phyloP scores from a whole-genome alignment of 495 filamentous ascomycete genomes.

The Penicillium coffeae region DNA sequence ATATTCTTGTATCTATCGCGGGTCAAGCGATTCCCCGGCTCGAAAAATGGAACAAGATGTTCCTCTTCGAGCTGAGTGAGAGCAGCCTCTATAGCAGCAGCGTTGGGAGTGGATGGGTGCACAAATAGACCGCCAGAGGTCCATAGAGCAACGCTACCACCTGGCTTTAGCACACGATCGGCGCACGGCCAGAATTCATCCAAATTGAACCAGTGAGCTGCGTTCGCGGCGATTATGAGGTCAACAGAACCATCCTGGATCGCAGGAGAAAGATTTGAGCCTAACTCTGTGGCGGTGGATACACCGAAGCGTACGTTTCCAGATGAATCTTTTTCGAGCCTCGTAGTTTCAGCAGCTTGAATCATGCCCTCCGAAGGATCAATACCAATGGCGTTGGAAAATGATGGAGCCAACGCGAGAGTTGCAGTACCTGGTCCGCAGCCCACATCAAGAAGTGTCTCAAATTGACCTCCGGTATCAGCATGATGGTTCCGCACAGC shows the following conservation, averaged over 20 bases:
- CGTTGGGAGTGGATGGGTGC: constrained; percentile 31
- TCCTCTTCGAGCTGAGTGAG: constrained; percentile 25
- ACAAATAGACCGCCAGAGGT: constrained; percentile 10
- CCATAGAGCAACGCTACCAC: constrained; percentile 56
- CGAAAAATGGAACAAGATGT: constrained; percentile 29
- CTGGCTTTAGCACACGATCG: constrained; percentile 45
- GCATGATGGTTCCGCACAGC: constrained; percentile 45
- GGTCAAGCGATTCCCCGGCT: constrained; percentile 32
- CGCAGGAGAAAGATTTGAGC: neutral
- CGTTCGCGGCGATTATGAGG: constrained; percentile 46
- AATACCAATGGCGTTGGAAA: constrained; percentile 42
- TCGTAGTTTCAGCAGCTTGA: constrained; percentile 24
- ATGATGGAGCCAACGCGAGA: constrained; percentile 33
- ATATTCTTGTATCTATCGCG: constrained; percentile 36
- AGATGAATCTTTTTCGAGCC: constrained; percentile 24
- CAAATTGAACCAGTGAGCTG: constrained; percentile 61
- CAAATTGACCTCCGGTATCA: constrained; percentile 42
- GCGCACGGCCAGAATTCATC: constrained; percentile 47
- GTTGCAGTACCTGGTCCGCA: constrained; percentile 50
- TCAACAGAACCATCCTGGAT: constrained; percentile 40
- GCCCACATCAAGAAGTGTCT: constrained; percentile 49
- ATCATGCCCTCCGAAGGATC: constrained; percentile 56
- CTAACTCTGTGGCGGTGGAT: constrained; percentile 42
- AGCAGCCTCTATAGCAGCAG: constrained; percentile 21
- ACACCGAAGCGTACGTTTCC: constrained; percentile 36